Evolutionary conservation across 345 rosid genomes (phyloP), one percentile per base, ranked within the genome.

Genomic region (Acer campestre): DNA sequence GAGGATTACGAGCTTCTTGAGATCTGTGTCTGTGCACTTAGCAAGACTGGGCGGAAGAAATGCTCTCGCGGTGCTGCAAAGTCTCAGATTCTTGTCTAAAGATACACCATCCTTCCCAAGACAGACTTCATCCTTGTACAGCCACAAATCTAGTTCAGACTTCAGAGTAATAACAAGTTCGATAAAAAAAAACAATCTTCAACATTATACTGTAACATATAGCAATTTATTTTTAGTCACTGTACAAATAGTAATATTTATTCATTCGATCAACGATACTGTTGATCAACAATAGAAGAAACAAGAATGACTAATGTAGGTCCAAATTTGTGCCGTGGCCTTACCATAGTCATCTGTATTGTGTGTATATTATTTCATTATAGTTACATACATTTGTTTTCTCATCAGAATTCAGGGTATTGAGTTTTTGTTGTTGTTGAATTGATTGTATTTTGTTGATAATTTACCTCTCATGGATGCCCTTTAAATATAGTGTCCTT

Each of bases 1-100:
- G 99, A 96, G 82, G 99, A 96, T 78, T 96, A 92, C 0, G 97
- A 93, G 74, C 93, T 96, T 70, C 90, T 94, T 0, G 99, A 93
- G 84, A 86, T 83, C 31, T 96, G 99, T 71, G 95, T 90, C 6
- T 92, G 99, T 55, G 98, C 92, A 20, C 96, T 93, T 25, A 86
- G 82, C 89, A 93, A 88, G 85, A 82, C 82, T 25, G 97, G 97
- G 25, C 75, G 98, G 77, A 96, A 83, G 82, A 96, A 92, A 81
- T 94, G 99, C 86, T 94, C 98, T 25, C 90, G 99, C 4, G 90
- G 85, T 8, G 97, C 97, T 10, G 99, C 99, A 0, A 93, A 78
- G 84, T 92, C 98, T 61, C 99, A 92, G 87, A 92, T 96, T 83
- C 94, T 92, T 16, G 84, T 96, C 51, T 93, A 90, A 85, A 65